Evolutionary conservation across 192 early-diverging fungal genomes (phyloP).

Genomic region (Coemansia sp.): DNA sequence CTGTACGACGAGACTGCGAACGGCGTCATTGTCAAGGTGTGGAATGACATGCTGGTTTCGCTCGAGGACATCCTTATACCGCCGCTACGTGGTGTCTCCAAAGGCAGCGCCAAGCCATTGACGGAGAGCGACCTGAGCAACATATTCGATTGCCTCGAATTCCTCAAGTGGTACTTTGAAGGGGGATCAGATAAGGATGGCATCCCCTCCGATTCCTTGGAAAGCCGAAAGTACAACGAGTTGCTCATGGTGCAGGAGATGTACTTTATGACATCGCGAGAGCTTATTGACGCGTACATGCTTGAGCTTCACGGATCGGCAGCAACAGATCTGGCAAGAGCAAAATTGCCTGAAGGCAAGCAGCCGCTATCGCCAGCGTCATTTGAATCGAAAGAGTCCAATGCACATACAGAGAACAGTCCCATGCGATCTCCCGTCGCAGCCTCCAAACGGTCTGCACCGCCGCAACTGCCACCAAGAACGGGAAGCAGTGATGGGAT

Average conservation of each 20-base stretch:
- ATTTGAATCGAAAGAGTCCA: neutral
- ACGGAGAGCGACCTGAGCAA: constrained; percentile 66
- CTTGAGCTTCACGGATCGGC: constrained; percentile 41
- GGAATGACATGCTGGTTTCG: constrained; percentile 70
- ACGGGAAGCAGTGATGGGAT: neutral
- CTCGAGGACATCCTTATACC: constrained; percentile 75
- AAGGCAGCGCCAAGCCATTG: constrained; percentile 64
- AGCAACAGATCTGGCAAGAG: neutral
- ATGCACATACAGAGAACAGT: neutral
- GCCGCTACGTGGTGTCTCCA: constrained; percentile 61
- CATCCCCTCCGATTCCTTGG: constrained; percentile 62
- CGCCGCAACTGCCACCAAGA: constrained; percentile 10
- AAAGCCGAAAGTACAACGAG: constrained; percentile 67
- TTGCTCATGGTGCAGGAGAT: constrained; percentile 64
- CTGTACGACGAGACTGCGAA: constrained; percentile 68
- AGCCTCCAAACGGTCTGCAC: constrained; percentile 1
- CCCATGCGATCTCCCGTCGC: no score
- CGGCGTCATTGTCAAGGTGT: constrained; percentile 67
- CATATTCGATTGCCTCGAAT: constrained; percentile 72
- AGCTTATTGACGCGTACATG: constrained; percentile 68
- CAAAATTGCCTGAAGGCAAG: neutral
- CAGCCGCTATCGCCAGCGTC: constrained; percentile 8
- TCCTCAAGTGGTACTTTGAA: constrained; percentile 73
- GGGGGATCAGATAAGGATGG: constrained; percentile 72
- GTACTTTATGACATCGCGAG: constrained; percentile 69